Conservation (phyloP, 164 flowering plant genomes). For the Nymphaea colorata region DNA sequence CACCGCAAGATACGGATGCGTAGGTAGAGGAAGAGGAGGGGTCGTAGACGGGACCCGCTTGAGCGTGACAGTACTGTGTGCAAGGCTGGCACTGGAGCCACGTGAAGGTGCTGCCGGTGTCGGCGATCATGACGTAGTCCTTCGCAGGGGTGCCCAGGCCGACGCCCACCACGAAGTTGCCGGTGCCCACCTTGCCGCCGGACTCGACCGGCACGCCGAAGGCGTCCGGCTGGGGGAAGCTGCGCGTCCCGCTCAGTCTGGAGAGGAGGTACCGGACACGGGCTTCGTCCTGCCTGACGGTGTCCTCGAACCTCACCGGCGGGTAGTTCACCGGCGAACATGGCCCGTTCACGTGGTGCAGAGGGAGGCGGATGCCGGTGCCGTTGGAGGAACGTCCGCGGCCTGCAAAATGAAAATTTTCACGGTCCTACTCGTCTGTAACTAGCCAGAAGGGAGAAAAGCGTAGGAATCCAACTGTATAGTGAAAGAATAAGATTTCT, state of each 20-base stretch:
- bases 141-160: slow-evolving; percentile 36
- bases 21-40: slow-evolving; percentile 26
- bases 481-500: neutral
- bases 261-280: slow-evolving; percentile 11
- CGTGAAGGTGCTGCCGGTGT: slow-evolving; percentile 42
- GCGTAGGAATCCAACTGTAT: neutral
- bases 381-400: slow-evolving; percentile 3
- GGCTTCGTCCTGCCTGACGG: slow-evolving; percentile 8
- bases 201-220: slow-evolving; percentile 18
- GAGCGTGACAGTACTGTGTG: slow-evolving; percentile 21
- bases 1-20: slow-evolving; percentile 15
- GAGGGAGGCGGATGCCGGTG: slow-evolving; percentile 10
- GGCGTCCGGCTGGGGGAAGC: slow-evolving; percentile 4
- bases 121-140: slow-evolving; percentile 20
- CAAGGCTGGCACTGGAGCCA: slow-evolving; percentile 58
- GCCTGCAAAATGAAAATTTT: slow-evolving; percentile 5
- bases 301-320: neutral
- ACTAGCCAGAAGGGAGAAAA: neutral
- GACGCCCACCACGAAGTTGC: slow-evolving; percentile 28
- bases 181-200: slow-evolving; percentile 22
- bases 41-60: slow-evolving; percentile 21
- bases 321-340: slow-evolving; percentile 13
- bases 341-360: slow-evolving; percentile 17
- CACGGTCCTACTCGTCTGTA: neutral
- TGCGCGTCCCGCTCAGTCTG: neutral